phyloP scores from a whole-genome alignment of 2,329 filamentous ascomycete genomes.

The Exophiala spinifera region DNA sequence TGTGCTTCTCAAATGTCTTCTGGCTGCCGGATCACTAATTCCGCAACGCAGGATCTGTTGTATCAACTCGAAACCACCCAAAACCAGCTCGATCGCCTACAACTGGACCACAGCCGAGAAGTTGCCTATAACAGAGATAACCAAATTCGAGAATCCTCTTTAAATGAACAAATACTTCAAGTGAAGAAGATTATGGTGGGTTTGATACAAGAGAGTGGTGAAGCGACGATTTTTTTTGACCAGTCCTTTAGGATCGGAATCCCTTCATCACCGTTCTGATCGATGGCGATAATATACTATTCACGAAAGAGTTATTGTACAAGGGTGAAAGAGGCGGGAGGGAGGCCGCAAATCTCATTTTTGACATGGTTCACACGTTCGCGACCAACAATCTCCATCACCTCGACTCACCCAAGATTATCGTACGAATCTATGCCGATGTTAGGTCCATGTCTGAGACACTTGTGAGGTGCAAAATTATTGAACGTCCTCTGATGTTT shows the following conservation, averaged over 20 bases:
- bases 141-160: constrained; percentile 46
- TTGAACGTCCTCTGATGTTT: constrained; percentile 41
- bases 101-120: constrained; percentile 47
- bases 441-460: constrained; percentile 50
- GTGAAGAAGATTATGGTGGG: constrained; percentile 47
- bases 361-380: constrained; percentile 43
- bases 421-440: constrained; percentile 55
- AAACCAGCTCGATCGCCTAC: constrained; percentile 33
- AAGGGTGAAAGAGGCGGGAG: constrained; percentile 53
- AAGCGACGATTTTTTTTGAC: constrained; percentile 2
- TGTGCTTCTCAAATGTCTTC: constrained; percentile 3
- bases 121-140: constrained; percentile 48
- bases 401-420: constrained; percentile 47
- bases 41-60: constrained; percentile 43
- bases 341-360: constrained; percentile 51
- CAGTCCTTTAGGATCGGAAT: constrained; percentile 45
- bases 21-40: neutral
- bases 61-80: constrained; percentile 44
- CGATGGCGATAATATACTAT: constrained; percentile 57
- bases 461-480: constrained; percentile 46
- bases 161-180: constrained; percentile 46
- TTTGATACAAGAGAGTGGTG: neutral
- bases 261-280: constrained; percentile 54
- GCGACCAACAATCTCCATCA: constrained; percentile 41
- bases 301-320: constrained; percentile 50